Evolutionary conservation across 2,329 filamentous ascomycete genomes (phyloP).

Genomic region (Pseudogymnoascus verrucosus): DNA sequence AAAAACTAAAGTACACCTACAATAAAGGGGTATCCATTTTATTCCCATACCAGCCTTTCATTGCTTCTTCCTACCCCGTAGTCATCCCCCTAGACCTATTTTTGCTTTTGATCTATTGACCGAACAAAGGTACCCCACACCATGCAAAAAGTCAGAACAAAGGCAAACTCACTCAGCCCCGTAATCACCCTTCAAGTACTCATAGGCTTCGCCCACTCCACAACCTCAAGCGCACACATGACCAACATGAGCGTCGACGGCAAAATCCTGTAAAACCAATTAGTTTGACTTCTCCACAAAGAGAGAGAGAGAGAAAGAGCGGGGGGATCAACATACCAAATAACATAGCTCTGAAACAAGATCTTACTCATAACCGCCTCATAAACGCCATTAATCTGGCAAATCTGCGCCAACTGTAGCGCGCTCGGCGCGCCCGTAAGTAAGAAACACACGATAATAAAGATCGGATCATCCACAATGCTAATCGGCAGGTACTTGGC

Average conservation of each 20-base stretch:
- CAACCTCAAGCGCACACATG: slow-evolving; percentile 82
- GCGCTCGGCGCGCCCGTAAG: slow-evolving; percentile 90
- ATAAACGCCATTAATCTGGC: slow-evolving; percentile 94
- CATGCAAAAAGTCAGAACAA: background rate
- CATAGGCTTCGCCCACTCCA: slow-evolving; percentile 64
- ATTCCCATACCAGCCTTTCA: background rate
- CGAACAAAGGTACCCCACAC: background rate
- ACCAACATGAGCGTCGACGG: slow-evolving; percentile 88
- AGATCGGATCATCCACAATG: slow-evolving; percentile 95
- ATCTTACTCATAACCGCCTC: slow-evolving; percentile 90
- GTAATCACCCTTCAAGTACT: background rate
- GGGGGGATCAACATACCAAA: slow-evolving; percentile 56
- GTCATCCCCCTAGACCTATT: background rate
- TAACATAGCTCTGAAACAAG: slow-evolving; percentile 92
- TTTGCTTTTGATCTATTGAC: background rate
- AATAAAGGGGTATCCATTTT: background rate
- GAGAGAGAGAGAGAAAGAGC: background rate
- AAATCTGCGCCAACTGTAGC: slow-evolving; percentile 93
- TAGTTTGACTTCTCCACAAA: background rate
- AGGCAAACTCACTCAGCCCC: background rate
- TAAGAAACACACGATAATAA: slow-evolving; percentile 95
- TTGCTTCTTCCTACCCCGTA: background rate
- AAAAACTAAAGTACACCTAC: background rate
- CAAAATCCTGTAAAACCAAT: slow-evolving; percentile 57
- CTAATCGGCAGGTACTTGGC: slow-evolving; percentile 89